phyloP scores from a whole-genome alignment of 306 rosid species.

The Citrullus mucosospermus region DNA sequence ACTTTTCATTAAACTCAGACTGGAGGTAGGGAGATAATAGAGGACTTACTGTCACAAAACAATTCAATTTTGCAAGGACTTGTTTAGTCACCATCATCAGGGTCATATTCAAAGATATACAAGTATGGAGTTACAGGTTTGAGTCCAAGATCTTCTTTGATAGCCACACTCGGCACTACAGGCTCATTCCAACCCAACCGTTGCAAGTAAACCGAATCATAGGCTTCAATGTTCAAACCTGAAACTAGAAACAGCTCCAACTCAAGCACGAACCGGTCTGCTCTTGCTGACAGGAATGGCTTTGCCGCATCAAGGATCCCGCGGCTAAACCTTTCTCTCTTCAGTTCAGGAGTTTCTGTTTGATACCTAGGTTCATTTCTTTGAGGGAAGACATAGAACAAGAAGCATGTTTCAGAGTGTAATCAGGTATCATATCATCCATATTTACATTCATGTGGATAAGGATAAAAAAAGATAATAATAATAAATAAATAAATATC shows the following conservation, averaged over 20 bases:
- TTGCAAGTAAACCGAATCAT: constrained; percentile 69
- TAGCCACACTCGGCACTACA: constrained; percentile 23
- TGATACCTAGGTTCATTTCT: constrained; percentile 32
- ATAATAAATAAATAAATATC: too few relatives aligned
- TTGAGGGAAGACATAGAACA: background rate
- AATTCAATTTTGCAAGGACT: background rate
- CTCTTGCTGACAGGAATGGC: constrained; percentile 55
- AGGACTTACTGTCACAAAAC: background rate
- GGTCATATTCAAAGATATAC: constrained; percentile 50
- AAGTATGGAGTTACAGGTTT: constrained; percentile 46
- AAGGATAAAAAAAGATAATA: too few relatives aligned
- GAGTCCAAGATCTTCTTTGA: constrained; percentile 26
- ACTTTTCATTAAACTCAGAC: background rate
- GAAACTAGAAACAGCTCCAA: constrained; percentile 82
- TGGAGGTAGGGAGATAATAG: background rate
- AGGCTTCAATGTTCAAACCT: constrained; percentile 74
- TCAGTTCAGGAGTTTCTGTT: constrained; percentile 25
- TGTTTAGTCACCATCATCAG: constrained; percentile 38
- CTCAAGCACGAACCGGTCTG: constrained; percentile 53
- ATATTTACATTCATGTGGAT: background rate
- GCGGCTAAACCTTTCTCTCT: constrained; percentile 39
- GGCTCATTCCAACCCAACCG: constrained; percentile 68
- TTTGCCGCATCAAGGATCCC: constrained; percentile 46
- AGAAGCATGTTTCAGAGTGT: background rate
- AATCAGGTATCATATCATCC: background rate